phyloP scores from a whole-genome alignment of 1,284 basidiomycete genomes.

The Moesziomyces antarcticus region DNA sequence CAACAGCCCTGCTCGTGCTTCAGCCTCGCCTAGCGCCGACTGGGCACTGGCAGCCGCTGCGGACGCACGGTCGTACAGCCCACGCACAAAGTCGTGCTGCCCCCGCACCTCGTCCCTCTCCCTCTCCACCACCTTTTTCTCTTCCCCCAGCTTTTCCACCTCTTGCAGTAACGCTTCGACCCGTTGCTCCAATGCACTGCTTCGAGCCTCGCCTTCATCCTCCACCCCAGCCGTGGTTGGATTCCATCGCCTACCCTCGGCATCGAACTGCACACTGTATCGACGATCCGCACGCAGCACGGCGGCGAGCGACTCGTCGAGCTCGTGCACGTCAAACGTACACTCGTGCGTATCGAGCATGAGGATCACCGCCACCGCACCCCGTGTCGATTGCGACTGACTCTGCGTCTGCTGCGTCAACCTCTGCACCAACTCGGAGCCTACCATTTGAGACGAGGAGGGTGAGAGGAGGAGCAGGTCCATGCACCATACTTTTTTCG shows the following conservation, averaged over 20 bases:
- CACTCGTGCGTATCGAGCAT: slow-evolving; percentile 24
- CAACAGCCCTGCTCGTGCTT: neutral
- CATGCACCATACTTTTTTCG: slow-evolving; percentile 40
- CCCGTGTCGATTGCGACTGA: slow-evolving; percentile 1
- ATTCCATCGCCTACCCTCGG: slow-evolving; percentile 22
- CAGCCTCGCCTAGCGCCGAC: neutral
- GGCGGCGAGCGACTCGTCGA: slow-evolving; percentile 27
- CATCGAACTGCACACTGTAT: slow-evolving; percentile 24
- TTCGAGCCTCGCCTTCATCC: slow-evolving; percentile 3
- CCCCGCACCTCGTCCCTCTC: slow-evolving; percentile 4
- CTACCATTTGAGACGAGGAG: neutral
- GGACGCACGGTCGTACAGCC: slow-evolving; percentile 37
- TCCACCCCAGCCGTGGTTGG: neutral
- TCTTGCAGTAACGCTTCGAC: slow-evolving; percentile 7
- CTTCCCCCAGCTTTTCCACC: slow-evolving; percentile 6
- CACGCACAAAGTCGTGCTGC: slow-evolving; percentile 35
- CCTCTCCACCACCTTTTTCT: neutral
- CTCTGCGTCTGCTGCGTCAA: slow-evolving; percentile 18
- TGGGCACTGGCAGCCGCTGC: slow-evolving; percentile 6
- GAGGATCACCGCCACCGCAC: slow-evolving; percentile 13
- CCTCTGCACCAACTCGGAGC: slow-evolving; percentile 13
- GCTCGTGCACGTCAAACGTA: slow-evolving; percentile 42
- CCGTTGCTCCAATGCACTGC: neutral
- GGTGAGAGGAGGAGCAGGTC: slow-evolving; percentile 26
- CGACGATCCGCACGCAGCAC: slow-evolving; percentile 21